phyloP scores from a whole-genome alignment of 305 asterid species.

The Coffea humblotiana region DNA sequence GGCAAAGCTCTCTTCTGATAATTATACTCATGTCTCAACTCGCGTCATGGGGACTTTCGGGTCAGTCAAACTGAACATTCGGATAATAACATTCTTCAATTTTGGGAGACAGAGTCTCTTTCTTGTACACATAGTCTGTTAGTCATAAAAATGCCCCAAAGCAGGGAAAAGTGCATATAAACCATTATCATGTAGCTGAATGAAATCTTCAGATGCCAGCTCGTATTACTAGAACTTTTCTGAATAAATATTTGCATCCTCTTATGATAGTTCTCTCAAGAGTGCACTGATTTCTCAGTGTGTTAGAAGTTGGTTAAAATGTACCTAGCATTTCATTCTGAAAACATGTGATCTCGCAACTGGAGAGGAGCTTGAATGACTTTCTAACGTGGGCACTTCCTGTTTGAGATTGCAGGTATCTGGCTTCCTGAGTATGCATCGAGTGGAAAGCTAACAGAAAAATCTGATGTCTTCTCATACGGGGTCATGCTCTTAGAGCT shows the following conservation, averaged over 20 bases:
- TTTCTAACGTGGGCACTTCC: background rate
- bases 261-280: background rate
- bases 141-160: background rate
- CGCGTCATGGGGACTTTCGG: conserved; percentile 95
- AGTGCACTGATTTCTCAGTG: background rate
- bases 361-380: background rate
- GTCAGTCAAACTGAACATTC: conserved; percentile 30
- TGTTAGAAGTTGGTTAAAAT: background rate
- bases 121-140: background rate
- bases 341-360: too few species aligned
- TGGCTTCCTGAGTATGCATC: conserved; percentile 87
- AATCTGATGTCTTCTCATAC: conserved; percentile 79
- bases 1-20: conserved; percentile 67
- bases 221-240: background rate
- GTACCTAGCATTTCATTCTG: background rate
- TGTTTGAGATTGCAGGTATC: conserved; percentile 42
- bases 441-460: conserved; percentile 71
- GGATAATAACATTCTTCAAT: background rate
- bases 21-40: conserved; percentile 73
- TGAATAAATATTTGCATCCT: background rate
- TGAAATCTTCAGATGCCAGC: background rate
- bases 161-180: background rate
- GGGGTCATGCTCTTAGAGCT: conserved; percentile 81
- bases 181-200: background rate
- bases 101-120: background rate